phyloP scores from a whole-genome alignment of 169 alveolate species.

The Prorocentrum cordatum region DNA sequence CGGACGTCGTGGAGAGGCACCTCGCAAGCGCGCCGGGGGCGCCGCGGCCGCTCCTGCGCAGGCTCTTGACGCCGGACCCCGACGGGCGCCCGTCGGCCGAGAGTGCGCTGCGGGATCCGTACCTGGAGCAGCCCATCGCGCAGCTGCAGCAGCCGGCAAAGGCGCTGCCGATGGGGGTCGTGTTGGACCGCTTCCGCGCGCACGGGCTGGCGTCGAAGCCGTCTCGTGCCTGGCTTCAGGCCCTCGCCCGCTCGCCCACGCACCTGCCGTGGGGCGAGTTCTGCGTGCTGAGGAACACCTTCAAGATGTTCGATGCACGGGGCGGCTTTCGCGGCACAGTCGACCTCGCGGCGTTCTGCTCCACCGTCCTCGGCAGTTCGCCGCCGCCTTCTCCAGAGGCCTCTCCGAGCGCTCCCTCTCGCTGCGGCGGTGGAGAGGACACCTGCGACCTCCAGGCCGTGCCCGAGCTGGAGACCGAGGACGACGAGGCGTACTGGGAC shows the following conservation, averaged over 20 bases:
- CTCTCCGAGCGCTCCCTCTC: too few relatives aligned
- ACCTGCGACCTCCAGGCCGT: too few relatives aligned
- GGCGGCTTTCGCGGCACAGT: neutral
- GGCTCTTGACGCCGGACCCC: neutral
- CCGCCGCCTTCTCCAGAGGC: too few relatives aligned
- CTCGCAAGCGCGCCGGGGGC: neutral
- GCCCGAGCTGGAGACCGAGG: too few relatives aligned
- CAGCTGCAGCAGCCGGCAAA: neutral
- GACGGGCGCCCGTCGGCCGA: neutral
- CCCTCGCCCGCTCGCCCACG: slow-evolving; percentile 41
- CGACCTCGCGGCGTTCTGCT: neutral
- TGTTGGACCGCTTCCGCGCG: slow-evolving; percentile 29
- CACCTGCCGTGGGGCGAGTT: slow-evolving; percentile 50
- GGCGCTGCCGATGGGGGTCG: slow-evolving; percentile 14
- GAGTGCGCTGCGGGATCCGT: neutral
- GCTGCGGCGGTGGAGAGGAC: too few relatives aligned
- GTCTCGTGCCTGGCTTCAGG: slow-evolving; percentile 34
- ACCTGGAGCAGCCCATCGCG: neutral
- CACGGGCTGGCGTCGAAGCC: slow-evolving; percentile 12
- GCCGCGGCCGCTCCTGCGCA: neutral
- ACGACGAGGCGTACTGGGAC: too few relatives aligned
- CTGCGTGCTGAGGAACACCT: slow-evolving; percentile 26
- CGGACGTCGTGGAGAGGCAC: slow-evolving; percentile 11
- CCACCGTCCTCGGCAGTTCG: too few relatives aligned
- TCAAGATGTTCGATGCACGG: slow-evolving; percentile 41